These are phyloP conservation scores for Oenanthe sinensis DNA, from an alignment of 129 eudicot species.

Conservation along the genomic window DNA sequence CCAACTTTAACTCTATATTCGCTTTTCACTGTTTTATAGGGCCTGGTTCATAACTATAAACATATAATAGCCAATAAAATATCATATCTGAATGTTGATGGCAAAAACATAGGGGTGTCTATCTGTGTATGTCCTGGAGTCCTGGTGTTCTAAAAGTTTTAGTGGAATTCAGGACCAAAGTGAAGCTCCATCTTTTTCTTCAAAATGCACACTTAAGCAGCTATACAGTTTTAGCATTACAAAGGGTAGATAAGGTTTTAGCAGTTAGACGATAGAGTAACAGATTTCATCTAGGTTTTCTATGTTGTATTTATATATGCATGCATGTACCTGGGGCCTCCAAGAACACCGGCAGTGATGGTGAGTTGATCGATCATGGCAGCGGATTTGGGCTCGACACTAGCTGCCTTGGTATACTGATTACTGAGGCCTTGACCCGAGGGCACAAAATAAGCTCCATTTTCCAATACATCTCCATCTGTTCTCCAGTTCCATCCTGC, in stretches of 20 bases:
- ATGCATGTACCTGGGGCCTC: constrained; percentile 58
- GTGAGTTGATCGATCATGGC: constrained; percentile 66
- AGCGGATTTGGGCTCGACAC: constrained; percentile 71
- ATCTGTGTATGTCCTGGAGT: background rate
- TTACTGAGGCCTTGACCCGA: constrained; percentile 61
- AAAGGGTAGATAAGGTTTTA: background rate
- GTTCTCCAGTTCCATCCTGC: constrained; percentile 87
- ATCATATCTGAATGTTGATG: background rate
- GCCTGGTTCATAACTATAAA: background rate
- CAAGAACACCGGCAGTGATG: constrained; percentile 66
- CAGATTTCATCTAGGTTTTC: background rate
- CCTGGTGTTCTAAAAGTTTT: background rate
- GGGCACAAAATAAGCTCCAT: constrained; percentile 93
- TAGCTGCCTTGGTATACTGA: constrained; percentile 62
- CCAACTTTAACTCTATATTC: background rate
- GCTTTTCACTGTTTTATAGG: background rate
- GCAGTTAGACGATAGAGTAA: background rate
- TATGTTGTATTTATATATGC: background rate
- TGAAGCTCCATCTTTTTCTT: background rate
- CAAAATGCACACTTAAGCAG: background rate
- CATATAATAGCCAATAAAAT: background rate
- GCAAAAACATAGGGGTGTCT: background rate
- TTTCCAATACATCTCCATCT: constrained; percentile 74
- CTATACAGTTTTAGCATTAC: background rate
- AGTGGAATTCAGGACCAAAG: background rate